Percentiles rank a stretch among this genome's conserved stretches.
Evolutionary conservation across 495 filamentous ascomycete genomes (phyloP).

Genomic region (Copromyces sp.): DNA sequence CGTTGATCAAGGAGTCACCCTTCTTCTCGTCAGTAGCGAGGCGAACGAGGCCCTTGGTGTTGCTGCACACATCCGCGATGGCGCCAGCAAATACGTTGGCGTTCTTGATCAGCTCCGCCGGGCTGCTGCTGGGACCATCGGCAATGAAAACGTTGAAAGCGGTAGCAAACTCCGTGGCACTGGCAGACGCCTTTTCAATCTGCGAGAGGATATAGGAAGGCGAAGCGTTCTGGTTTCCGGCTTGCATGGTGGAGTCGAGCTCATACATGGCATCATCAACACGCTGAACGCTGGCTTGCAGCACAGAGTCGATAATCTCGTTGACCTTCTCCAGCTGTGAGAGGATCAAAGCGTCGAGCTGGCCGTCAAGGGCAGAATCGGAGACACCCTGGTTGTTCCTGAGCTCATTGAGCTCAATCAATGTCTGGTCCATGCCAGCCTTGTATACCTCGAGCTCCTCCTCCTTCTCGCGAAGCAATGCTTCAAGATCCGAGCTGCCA

Average conservation of each 20-base stretch:
- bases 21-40: slow-evolving; percentile 95
- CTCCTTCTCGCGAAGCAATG: slow-evolving; percentile 80
- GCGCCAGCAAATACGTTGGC: slow-evolving; percentile 82
- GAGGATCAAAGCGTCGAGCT: slow-evolving; percentile 79
- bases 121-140: slow-evolving; percentile 86
- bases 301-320: slow-evolving; percentile 94
- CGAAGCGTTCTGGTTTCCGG: slow-evolving; percentile 94
- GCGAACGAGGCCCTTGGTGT: slow-evolving; percentile 89
- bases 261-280: slow-evolving; percentile 97
- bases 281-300: slow-evolving; percentile 85
- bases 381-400: slow-evolving; percentile 56
- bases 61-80: slow-evolving; percentile 86
- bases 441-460: slow-evolving; percentile 96
- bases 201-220: slow-evolving; percentile 94
- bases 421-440: slow-evolving; percentile 89
- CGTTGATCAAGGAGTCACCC: slow-evolving; percentile 69
- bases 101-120: slow-evolving; percentile 86
- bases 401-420: slow-evolving; percentile 83
- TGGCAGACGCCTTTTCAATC: slow-evolving; percentile 92
- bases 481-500: slow-evolving; percentile 74
- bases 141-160: slow-evolving; percentile 97
- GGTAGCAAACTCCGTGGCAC: slow-evolving; percentile 90
- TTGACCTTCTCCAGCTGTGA: slow-evolving; percentile 85
- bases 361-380: slow-evolving; percentile 75
- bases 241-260: slow-evolving; percentile 93